Evolutionary conservation across 441 rosid species (phyloP), one percentile per base, ranked within the genome.

Genomic region (Kokia cookei): DNA sequence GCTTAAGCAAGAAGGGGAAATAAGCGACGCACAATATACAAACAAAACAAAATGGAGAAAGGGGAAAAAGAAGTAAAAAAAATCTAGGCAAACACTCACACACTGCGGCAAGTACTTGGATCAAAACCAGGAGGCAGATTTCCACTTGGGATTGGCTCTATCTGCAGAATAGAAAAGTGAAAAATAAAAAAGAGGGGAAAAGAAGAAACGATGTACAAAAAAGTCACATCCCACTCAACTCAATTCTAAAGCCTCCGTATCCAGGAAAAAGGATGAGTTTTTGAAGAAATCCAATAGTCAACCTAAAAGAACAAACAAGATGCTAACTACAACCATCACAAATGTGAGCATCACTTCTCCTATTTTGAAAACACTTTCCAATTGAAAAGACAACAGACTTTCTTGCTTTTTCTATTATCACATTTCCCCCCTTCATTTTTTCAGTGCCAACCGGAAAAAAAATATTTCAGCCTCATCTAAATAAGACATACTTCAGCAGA

Each of bases 81-180:
- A 78, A 82, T 80, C 82, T 55, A 82, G 77, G 78, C 87, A 90
- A 84, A 79, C 84, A 89, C 97, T 96, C 96, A 96, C 99, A 96
- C 94, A 86, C 99, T 93, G 89, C 98, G 94, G 93, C 99, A 96
- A 90, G 97, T 86, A 84, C 86, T 92, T 69, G 97, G 96, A 91
- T 96, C 99, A 91, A 96, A 92, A 89, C 97, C 99, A 78, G 98
- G 97, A 85, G 98, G 99, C 85, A 95, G 91, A 85, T 95, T 95
- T 86, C 99, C 98, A 85, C 98, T 92, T 82, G 98, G 95, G 72
- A 93, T 88, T 66, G 97, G 97, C 86, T 96, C 97, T 83, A 95
- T 88, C 99, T 95, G 98, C 93, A 84, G 85, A 88, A 88, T 37
- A 26, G 81, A 86, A 83, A 76, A 43, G 84, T 79, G 66, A 80